These are phyloP conservation scores for Poa pratensis DNA, from an alignment of 176 grass and related monocot species.

Conservation along the genomic window DNA sequence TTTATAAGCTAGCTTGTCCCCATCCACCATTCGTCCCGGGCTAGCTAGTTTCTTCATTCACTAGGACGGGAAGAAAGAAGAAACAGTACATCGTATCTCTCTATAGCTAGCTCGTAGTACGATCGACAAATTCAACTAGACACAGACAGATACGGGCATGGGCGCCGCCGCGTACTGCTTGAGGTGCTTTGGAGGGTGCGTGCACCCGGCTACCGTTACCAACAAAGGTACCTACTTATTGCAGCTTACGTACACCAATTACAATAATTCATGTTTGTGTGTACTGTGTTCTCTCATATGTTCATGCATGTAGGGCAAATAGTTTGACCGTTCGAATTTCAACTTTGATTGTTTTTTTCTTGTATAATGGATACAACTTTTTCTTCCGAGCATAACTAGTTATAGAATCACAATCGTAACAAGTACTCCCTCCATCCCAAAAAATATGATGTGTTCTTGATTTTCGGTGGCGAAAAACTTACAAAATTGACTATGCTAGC, in stretches of 20 bases:
- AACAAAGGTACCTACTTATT: not conserved
- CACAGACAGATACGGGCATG: not conserved
- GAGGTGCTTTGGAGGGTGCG: constrained; percentile 14
- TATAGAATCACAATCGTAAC: too few relatives aligned
- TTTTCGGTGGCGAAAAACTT: too few relatives aligned
- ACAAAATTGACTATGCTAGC: too few relatives aligned
- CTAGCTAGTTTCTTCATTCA: not conserved
- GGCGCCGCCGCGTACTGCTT: constrained; percentile 1
- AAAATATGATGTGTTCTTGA: too few relatives aligned
- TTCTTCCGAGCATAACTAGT: too few relatives aligned
- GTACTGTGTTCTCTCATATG: not conserved
- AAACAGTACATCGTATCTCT: not conserved
- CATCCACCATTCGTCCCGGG: not conserved
- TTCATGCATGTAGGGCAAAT: too few relatives aligned
- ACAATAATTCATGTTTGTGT: not conserved
- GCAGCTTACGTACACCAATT: too few relatives aligned
- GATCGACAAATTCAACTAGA: not conserved
- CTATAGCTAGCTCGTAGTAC: not conserved
- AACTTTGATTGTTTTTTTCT: not conserved
- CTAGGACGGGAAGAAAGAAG: constrained; percentile 38
- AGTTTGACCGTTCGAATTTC: not conserved
- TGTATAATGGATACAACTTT: too few relatives aligned
- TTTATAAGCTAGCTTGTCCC: constrained; percentile 18
- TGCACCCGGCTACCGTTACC: not conserved
- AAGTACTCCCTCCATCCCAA: too few relatives aligned